Base-by-base conservation (phyloP, 495 filamentous ascomycete genomes). In the Pyrenula massariospora region DNA sequence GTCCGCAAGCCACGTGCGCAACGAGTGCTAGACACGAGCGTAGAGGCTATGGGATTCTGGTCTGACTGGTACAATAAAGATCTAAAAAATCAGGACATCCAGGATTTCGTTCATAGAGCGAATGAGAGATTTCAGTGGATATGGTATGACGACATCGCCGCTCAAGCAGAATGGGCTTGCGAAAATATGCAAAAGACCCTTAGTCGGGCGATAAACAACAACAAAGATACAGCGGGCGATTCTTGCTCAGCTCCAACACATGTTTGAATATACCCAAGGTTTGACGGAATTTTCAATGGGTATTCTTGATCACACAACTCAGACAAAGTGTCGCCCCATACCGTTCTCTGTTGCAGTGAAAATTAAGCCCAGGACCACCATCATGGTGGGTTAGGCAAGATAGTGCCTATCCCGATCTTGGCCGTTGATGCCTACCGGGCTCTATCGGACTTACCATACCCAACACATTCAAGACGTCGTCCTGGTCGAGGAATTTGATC, bases 1-100 rank as follows among this genome's bases (percentile, higher is more conserved):
- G 68, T 81, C 12, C 72, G 85, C 2, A 66, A 82, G 3, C 77
- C 79, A 5, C 63, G 81, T 12, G 76, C 71, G 11, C 75, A 81
- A 59, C 65, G 62, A 49, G 67, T 81, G 1, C 72, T 80, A 15
- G 63, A 58, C 1, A 78, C 71, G 23, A 84, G 81, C 60, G 66
- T 70, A 12, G 74, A 70, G 25, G 67, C 31, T 42, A 68, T 56
- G 71, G 68, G 1, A 56, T 73, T 57, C 55, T 77, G 20, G 66
- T 75, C 22, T 73, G 70, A 55, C 66, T 77, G 5, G 8, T 42
- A 59, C 25, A 63, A 25, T 23, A 56, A 53, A 54, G 52, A 63
- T 36, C 47, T 56, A 49, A 62, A 24, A 59, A n/a, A 47, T 53
- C 51, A 25, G 48, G 51, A 56, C 54, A 52, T 63, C 59, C 63